Conservation (phyloP, 2,329 filamentous ascomycete species). For the Thermothelomyces thermophilus region DNA sequence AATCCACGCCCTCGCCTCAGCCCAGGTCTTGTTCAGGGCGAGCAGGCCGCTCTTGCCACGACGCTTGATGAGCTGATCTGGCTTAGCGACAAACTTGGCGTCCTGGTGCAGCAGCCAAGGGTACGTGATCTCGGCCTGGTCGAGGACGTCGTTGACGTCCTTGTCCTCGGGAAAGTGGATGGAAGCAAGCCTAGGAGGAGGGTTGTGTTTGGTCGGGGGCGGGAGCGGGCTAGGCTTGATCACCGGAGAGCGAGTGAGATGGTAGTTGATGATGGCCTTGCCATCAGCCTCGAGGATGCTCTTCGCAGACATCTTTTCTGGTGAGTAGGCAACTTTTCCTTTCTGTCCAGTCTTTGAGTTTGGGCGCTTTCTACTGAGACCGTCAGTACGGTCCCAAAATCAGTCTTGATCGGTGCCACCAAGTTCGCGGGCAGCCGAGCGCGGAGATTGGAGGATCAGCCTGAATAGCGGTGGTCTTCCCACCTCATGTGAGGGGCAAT, state of each 20-base stretch:
- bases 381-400: conserved; percentile 10
- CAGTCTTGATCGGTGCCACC: background rate
- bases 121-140: conserved; percentile 94
- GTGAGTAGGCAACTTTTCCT: conserved; percentile 16
- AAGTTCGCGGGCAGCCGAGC: conserved; percentile 5
- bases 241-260: conserved; percentile 92
- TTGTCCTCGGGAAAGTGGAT: conserved; percentile 89
- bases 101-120: conserved; percentile 83
- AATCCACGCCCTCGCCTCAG: conserved; percentile 90
- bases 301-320: conserved; percentile 75
- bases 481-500: conserved; percentile 15
- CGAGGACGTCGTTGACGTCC: conserved; percentile 73
- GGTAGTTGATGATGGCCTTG: conserved; percentile 99
- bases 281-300: conserved; percentile 98
- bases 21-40: conserved; percentile 94
- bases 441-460: background rate
- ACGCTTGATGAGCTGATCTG: conserved; percentile 99
- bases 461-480: conserved; percentile 1
- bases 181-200: conserved; percentile 81
- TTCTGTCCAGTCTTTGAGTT: conserved; percentile 9
- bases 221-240: conserved; percentile 98
- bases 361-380: conserved; percentile 4
- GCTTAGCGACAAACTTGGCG: conserved; percentile 96
- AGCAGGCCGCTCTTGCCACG: conserved; percentile 97
- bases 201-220: conserved; percentile 77